Evolutionary conservation across 306 rosid genomes (phyloP).

Genomic region (Comarum palustre): DNA sequence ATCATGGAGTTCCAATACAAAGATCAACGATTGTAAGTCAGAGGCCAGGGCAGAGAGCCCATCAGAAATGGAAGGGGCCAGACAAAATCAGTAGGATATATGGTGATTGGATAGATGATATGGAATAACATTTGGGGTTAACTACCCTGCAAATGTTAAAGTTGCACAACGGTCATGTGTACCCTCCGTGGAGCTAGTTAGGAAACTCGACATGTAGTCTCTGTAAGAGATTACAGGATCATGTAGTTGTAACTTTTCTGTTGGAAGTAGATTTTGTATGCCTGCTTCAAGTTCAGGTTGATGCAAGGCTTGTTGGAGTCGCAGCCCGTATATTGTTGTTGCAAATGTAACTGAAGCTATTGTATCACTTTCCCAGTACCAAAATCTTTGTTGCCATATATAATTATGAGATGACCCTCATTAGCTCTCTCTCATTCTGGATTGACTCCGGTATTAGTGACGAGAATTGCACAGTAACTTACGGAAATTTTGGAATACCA

Average conservation of each 20-base stretch:
- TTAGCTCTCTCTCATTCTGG: too few relatives aligned
- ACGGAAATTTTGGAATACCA: too few relatives aligned
- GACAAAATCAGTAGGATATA: slow-evolving; percentile 98
- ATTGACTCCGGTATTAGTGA: too few relatives aligned
- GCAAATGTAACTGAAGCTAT: slow-evolving; percentile 15
- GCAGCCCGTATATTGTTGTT: slow-evolving; percentile 18
- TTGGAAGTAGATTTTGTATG: slow-evolving; percentile 28
- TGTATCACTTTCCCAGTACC: slow-evolving; percentile 20
- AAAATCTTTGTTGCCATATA: slow-evolving; percentile 9
- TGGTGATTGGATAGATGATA: slow-evolving; percentile 96
- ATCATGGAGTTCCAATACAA: slow-evolving; percentile 84
- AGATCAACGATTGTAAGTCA: slow-evolving; percentile 72
- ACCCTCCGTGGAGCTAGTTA: slow-evolving; percentile 17
- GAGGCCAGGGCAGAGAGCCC: slow-evolving; percentile 81
- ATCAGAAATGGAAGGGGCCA: slow-evolving; percentile 98
- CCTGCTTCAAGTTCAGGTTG: slow-evolving; percentile 29
- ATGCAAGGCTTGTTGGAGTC: slow-evolving; percentile 18
- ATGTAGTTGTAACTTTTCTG: slow-evolving; percentile 27
- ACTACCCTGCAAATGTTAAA: slow-evolving; percentile 25
- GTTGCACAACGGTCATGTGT: slow-evolving; percentile 25
- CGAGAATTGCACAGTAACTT: too few relatives aligned
- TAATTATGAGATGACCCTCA: slow-evolving; percentile 20
- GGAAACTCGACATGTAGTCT: slow-evolving; percentile 2
- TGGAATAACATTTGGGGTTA: slow-evolving; percentile 45
- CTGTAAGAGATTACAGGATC: slow-evolving; percentile 23